Conservation (phyloP, 2,329 filamentous ascomycete genomes). For the Cytospora piceicola region DNA sequence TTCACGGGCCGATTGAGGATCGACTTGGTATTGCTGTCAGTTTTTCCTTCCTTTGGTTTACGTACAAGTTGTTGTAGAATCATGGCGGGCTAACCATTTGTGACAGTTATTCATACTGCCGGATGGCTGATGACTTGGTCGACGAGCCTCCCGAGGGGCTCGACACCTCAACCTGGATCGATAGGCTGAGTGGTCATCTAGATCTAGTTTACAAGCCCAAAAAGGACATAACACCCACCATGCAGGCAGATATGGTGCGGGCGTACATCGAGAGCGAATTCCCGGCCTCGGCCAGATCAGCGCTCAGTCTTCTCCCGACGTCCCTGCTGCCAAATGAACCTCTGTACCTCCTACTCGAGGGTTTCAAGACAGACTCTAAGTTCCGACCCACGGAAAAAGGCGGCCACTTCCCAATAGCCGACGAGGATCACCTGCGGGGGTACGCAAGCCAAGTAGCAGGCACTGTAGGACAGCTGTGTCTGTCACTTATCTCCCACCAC, state of each 20-base stretch:
- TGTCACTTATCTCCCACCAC: slow-evolving; percentile 69
- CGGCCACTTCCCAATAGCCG: slow-evolving; percentile 58
- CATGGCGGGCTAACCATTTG: slow-evolving; percentile 23
- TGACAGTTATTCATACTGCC: slow-evolving; percentile 69
- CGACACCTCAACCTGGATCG: slow-evolving; percentile 62
- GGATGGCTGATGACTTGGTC: slow-evolving; percentile 73
- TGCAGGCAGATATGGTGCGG: slow-evolving; percentile 21
- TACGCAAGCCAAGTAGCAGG: slow-evolving; percentile 73
- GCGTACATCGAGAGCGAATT: slow-evolving; percentile 54
- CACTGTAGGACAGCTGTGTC: slow-evolving; percentile 70
- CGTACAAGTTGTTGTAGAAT: neutral
- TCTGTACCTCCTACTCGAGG: slow-evolving; percentile 66
- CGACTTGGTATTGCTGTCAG: slow-evolving; percentile 67
- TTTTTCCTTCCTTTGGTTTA: neutral
- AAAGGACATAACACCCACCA: slow-evolving; percentile 35
- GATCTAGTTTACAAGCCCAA: slow-evolving; percentile 52
- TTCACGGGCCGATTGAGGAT: slow-evolving; percentile 71
- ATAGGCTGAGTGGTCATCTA: slow-evolving; percentile 61
- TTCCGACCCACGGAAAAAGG: slow-evolving; percentile 45
- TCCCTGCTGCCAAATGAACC: slow-evolving; percentile 60
- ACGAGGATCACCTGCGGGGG: slow-evolving; percentile 60
- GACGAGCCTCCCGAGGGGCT: slow-evolving; percentile 61
- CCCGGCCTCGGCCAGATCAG: slow-evolving; percentile 54
- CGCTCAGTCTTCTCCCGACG: slow-evolving; percentile 63
- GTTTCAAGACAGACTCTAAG: slow-evolving; percentile 69